phyloP scores from a whole-genome alignment of 306 rosid genomes.

The Benincasa hispida region DNA sequence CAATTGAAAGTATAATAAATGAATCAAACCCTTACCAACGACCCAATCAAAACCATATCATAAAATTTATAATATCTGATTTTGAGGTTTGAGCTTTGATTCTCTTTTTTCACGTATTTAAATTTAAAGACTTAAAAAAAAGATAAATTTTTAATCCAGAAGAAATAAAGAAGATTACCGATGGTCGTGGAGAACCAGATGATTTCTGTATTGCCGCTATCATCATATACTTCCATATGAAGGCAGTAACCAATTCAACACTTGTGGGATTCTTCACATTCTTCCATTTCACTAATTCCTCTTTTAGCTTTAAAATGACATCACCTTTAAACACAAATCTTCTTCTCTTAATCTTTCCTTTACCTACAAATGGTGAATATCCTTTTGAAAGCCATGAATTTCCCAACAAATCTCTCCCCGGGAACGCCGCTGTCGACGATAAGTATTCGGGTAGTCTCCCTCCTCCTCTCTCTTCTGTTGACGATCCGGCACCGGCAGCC shows the following conservation, averaged over 20 bases:
- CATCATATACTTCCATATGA: constrained; percentile 12
- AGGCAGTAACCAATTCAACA: constrained; percentile 14
- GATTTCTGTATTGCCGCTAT: neutral
- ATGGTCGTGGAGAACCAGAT: neutral
- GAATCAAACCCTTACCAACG: too few species aligned
- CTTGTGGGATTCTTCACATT: neutral
- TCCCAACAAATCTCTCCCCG: neutral
- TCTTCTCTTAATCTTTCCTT: neutral
- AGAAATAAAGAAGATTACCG: neutral
- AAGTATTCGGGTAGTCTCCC: neutral
- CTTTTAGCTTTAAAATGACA: neutral
- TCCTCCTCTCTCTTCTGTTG: neutral
- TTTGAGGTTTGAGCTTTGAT: too few species aligned
- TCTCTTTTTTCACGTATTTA: too few species aligned
- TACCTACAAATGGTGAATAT: neutral
- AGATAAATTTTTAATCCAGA: too few species aligned
- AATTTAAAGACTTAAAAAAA: too few species aligned
- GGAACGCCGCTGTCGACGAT: neutral
- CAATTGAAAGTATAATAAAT: too few species aligned
- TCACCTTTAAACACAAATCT: constrained; percentile 9
- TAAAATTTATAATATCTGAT: too few species aligned
- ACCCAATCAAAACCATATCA: too few species aligned
- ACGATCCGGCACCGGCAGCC: neutral
- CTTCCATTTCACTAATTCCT: neutral
- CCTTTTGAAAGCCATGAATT: neutral